Base-by-base conservation (phyloP, 768 basidiomycete species). In the Gymnopilus junonius region DNA sequence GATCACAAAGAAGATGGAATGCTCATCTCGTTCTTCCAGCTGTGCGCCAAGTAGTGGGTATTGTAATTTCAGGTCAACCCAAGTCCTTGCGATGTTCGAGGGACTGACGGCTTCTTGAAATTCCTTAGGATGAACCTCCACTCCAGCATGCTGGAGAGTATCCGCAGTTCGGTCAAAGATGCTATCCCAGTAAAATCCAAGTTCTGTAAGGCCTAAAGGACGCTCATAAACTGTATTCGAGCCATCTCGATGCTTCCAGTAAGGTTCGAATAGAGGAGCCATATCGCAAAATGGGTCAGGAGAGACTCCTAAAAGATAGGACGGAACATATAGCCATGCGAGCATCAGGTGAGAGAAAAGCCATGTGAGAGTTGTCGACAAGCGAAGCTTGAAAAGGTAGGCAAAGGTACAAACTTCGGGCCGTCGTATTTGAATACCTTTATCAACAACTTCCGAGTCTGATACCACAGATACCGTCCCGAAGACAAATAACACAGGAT, bases 31-130 rank as follows among this genome's bases (percentile, higher is more conserved):
- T 46, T 75, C 73, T 48, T 76, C 73, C n/a, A 86, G 65, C 4
- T 60, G 71, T 6, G 82, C 78, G 3, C 77, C 83, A 12, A 84
- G 80, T 3, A 88, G 74, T 2, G 87, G 87, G 62, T 76, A 85
- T 34, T 74, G 78, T 27, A 71, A 73, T 70, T 88, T 88, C 21
- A 84, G 70, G 11, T 76, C 68, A 21, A 73, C 29, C 86, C 86
- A 89, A 1, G 82, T 76, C 29, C 73, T 70, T 1, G 48, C 34
- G 39, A 87, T 67, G 61, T 81, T 85, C 11, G 66, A 65, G 6
- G 70, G 59, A 12, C 35, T 70, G 34, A 73, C 58, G 25, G 62
- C 63, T 48, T 59, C 61, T 17, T 68, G 65, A 8, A 42, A 46
- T 21, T 64, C 31, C 11, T 46, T 31, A 14, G 65, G 40, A 23